Evolutionary conservation across 192 early-diverging fungal species (phyloP).

Genomic region (Paraglomus brasilianum): DNA sequence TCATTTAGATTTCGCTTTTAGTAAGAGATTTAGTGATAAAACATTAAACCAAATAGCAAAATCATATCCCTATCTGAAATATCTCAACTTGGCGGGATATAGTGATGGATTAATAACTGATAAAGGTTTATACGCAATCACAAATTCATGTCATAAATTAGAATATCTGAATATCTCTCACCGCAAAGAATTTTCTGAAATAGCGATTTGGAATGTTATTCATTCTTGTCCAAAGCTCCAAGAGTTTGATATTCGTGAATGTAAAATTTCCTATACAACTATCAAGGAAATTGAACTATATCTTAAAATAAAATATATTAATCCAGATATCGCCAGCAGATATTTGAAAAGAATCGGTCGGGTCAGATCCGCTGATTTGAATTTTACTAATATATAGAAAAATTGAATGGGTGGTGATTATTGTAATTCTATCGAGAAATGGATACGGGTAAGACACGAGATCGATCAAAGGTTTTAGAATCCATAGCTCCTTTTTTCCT

Average conservation of each 20-base stretch:
- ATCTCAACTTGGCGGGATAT: constrained; percentile 9
- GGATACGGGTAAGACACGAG: constrained; percentile 8
- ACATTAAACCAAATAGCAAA: constrained; percentile 20
- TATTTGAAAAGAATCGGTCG: no score
- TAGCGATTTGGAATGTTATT: constrained; percentile 28
- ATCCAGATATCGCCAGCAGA: no score
- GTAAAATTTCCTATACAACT: constrained; percentile 4
- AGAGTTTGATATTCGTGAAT: constrained; percentile 1
- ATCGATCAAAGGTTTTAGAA: constrained; percentile 25
- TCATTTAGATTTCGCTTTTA: constrained; percentile 6
- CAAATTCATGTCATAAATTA: constrained; percentile 11
- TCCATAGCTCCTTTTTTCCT: constrained; percentile 1
- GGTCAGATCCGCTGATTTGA: no score
- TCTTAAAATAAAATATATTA: no score
- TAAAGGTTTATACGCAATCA: no score
- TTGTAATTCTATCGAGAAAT: constrained; percentile 28
- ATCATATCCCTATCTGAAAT: constrained; percentile 19
- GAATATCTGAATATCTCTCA: constrained; percentile 20
- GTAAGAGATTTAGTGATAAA: constrained; percentile 1
- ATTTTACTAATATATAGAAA: constrained; percentile 27
- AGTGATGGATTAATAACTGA: constrained; percentile 3
- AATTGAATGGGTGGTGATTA: constrained; percentile 28
- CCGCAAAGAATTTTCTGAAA: constrained; percentile 18
- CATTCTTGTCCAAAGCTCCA: constrained; percentile 20
- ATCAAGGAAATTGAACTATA: not conserved